Evolutionary conservation across 2,329 filamentous ascomycete genomes (phyloP).

Genomic region (Stagonosporopsis vannaccii): DNA sequence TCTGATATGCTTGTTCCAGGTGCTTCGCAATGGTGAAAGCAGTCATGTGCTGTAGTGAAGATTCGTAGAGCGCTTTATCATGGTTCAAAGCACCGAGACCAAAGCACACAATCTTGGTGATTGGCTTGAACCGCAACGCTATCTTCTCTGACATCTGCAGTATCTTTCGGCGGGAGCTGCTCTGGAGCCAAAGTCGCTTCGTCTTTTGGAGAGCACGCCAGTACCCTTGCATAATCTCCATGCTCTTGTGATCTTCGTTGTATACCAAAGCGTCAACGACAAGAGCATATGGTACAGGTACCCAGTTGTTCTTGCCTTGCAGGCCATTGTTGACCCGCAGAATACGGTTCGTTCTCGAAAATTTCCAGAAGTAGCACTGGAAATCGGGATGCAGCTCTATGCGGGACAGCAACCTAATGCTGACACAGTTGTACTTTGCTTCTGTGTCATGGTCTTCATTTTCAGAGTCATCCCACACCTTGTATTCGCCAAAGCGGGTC

Average conservation of each 20-base stretch:
- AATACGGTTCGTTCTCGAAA: background rate
- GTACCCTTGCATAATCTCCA: background rate
- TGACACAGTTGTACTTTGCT: background rate
- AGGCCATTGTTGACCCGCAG: background rate
- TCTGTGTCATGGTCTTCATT: background rate
- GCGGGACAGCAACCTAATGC: conserved; percentile 9
- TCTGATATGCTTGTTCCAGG: conserved; percentile 4
- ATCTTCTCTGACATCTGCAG: background rate
- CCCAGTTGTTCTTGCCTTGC: background rate
- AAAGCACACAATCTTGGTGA: conserved; percentile 24
- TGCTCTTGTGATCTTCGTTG: background rate
- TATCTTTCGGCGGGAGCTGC: background rate
- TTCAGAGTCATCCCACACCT: background rate
- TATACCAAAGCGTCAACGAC: background rate
- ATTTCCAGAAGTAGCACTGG: background rate
- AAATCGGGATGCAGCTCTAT: conserved; percentile 19
- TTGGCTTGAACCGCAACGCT: background rate
- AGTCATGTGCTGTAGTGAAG: conserved; percentile 24
- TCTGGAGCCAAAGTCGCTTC: background rate
- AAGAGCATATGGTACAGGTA: background rate
- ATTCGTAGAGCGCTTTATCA: conserved; percentile 2
- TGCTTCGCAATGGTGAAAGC: conserved; percentile 20
- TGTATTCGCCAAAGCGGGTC: background rate
- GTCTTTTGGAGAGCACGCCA: background rate
- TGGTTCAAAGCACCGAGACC: conserved; percentile 19